phyloP scores from a whole-genome alignment of 139 green algal species.

The Chloropicon primus region DNA sequence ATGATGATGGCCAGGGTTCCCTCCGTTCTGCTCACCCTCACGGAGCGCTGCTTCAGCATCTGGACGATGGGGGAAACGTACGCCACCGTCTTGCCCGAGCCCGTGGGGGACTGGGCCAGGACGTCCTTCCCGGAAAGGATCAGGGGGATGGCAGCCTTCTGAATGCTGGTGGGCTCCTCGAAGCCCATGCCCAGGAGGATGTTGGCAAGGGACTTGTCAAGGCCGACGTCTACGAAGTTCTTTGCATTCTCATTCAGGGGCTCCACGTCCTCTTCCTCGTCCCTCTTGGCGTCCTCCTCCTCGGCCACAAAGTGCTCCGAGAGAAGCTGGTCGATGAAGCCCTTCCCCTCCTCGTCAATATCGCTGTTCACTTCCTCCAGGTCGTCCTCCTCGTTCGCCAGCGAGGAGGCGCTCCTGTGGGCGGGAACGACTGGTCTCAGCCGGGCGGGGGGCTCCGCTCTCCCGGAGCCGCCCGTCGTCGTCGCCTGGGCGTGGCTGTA shows the following conservation, averaged over 20 bases:
- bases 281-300: not conserved
- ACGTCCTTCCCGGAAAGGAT: slow-evolving; percentile 44
- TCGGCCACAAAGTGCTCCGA: not conserved
- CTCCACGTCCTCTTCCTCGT: not conserved
- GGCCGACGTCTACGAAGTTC: slow-evolving; percentile 28
- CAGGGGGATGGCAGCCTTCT: slow-evolving; percentile 21
- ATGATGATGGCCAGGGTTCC: slow-evolving; percentile 67
- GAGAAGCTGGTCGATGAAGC: not conserved
- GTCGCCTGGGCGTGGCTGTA: not conserved
- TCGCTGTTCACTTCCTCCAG: not conserved
- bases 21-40: slow-evolving; percentile 23
- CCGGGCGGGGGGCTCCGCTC: no score
- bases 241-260: not conserved
- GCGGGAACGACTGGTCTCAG: no score
- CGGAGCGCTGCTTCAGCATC: slow-evolving; percentile 14
- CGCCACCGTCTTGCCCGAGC: not conserved
- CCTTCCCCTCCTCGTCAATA: not conserved
- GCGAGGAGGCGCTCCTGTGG: no score
- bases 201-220: slow-evolving; percentile 22
- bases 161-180: slow-evolving; percentile 40
- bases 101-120: slow-evolving; percentile 50
- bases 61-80: not conserved
- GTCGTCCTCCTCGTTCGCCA: not conserved
- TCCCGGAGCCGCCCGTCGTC: not conserved
- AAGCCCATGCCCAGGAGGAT: slow-evolving; percentile 48